A percentile compares a stretch with the other conserved stretches of the same genome.
phyloP scores from a whole-genome alignment of 2,329 filamentous ascomycete genomes.

The Teratosphaeria zuluensis region DNA sequence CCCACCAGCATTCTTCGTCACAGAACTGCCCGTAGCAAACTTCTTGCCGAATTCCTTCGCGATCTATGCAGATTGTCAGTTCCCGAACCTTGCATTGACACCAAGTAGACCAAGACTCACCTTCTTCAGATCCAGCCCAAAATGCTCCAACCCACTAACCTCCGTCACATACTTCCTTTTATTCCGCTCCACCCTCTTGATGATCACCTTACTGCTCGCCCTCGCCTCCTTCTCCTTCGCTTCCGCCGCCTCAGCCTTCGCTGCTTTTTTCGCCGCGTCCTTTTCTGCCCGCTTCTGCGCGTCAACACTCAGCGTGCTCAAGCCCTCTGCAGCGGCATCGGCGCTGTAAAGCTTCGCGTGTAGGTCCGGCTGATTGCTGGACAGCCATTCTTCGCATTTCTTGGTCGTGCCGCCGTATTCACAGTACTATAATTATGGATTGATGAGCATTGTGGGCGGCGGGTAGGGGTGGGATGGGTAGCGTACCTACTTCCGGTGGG shows the following conservation, averaged over 20 bases:
- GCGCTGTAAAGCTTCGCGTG: slow-evolving; percentile 74
- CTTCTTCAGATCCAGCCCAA: slow-evolving; percentile 90
- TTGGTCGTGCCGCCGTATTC: slow-evolving; percentile 94
- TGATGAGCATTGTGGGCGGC: background rate
- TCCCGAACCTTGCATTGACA: slow-evolving; percentile 8
- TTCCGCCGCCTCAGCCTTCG: slow-evolving; percentile 82
- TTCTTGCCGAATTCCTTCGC: slow-evolving; percentile 98
- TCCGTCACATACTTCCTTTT: slow-evolving; percentile 96
- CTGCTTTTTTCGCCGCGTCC: slow-evolving; percentile 92
- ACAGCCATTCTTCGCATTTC: slow-evolving; percentile 95
- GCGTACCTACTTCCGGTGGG: slow-evolving; percentile 55
- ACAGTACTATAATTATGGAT: slow-evolving; percentile 61
- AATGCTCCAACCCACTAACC: slow-evolving; percentile 80
- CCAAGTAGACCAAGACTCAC: slow-evolving; percentile 32
- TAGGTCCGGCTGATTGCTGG: slow-evolving; percentile 61
- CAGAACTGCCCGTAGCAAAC: slow-evolving; percentile 86
- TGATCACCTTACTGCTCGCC: slow-evolving; percentile 70
- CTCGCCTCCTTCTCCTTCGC: slow-evolving; percentile 74
- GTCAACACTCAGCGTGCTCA: slow-evolving; percentile 76
- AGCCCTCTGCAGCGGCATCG: slow-evolving; percentile 62
- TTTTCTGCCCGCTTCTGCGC: slow-evolving; percentile 92
- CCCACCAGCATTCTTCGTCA: slow-evolving; percentile 73
- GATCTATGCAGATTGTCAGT: background rate
- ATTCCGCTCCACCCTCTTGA: slow-evolving; percentile 96
- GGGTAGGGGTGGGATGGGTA: slow-evolving; percentile 1